Percentiles rank a stretch among this genome's conserved stretches.
These are phyloP conservation scores for Tolypocladium inflatum DNA, from an alignment of 2,329 filamentous ascomycete genomes.

Conservation along the genomic window DNA sequence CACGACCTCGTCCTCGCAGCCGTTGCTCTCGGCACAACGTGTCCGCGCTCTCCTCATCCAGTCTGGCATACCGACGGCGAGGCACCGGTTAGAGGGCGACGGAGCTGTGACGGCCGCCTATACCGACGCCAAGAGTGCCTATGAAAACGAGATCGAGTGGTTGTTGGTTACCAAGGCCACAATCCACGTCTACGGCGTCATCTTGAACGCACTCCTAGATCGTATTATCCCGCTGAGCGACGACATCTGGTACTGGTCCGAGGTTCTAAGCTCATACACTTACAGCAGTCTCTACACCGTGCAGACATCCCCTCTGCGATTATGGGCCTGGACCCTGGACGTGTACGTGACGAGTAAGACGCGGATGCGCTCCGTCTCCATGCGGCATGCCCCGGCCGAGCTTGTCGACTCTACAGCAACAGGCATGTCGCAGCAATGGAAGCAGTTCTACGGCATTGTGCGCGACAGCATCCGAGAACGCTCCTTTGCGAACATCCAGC, in stretches of 20 bases:
- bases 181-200: conserved; percentile 77
- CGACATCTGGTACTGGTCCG: conserved; percentile 94
- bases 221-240: conserved; percentile 77
- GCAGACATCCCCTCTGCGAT: conserved; percentile 69
- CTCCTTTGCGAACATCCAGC: conserved; percentile 61
- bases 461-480: conserved; percentile 64
- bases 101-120: conserved; percentile 16
- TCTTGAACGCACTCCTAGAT: conserved; percentile 68
- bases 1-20: conserved; percentile 53
- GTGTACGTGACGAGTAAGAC: conserved; percentile 54
- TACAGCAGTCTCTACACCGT: conserved; percentile 76
- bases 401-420: conserved; percentile 24
- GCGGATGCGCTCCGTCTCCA: conserved; percentile 28
- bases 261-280: conserved; percentile 67
- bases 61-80: conserved; percentile 42
- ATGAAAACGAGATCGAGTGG: conserved; percentile 81
- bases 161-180: conserved; percentile 83
- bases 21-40: conserved; percentile 48
- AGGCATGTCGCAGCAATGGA: conserved; percentile 44
- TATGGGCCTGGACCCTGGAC: conserved; percentile 64
- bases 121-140: conserved; percentile 31
- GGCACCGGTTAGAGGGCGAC: conserved; percentile 23
- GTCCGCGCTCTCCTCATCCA: conserved; percentile 55
- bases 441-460: conserved; percentile 72
- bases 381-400: conserved; percentile 18